Conservation (phyloP, 2,329 filamentous ascomycete species). For the Cladophialophora bantiana region DNA sequence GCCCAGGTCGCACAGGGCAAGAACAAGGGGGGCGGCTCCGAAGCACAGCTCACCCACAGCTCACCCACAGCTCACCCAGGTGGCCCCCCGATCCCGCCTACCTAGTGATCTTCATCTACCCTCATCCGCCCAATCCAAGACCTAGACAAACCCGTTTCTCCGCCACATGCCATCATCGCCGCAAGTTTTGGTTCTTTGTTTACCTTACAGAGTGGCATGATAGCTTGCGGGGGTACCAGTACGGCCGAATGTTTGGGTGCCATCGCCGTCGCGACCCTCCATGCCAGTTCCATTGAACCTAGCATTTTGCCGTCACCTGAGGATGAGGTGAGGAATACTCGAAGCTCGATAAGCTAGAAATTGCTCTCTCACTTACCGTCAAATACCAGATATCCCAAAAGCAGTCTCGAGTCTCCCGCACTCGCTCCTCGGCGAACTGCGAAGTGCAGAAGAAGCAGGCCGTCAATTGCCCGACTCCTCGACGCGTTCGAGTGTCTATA, state of each 20-base stretch:
- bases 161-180: slow-evolving; percentile 9
- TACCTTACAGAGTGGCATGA: slow-evolving; percentile 32
- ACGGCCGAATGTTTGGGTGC: slow-evolving; percentile 4
- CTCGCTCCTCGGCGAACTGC: slow-evolving; percentile 16
- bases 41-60: neutral
- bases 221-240: slow-evolving; percentile 14
- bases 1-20: neutral
- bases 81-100: too few relatives aligned
- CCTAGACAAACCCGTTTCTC: neutral
- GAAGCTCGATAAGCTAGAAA: slow-evolving; percentile 6
- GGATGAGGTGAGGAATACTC: slow-evolving; percentile 16
- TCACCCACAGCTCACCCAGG: too few relatives aligned
- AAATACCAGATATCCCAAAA: neutral
- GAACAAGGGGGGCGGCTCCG: neutral
- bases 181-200: slow-evolving; percentile 18
- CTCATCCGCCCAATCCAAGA: neutral
- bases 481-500: neutral
- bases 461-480: neutral
- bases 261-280: neutral
- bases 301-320: slow-evolving; percentile 23
- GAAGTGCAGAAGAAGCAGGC: slow-evolving; percentile 7
- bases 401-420: neutral
- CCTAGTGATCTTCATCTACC: neutral
- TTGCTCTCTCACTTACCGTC: neutral
- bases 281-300: neutral